phyloP scores from a whole-genome alignment of 225 moss, liverwort and hornwort genomes.

The Anthoceros angustus region DNA sequence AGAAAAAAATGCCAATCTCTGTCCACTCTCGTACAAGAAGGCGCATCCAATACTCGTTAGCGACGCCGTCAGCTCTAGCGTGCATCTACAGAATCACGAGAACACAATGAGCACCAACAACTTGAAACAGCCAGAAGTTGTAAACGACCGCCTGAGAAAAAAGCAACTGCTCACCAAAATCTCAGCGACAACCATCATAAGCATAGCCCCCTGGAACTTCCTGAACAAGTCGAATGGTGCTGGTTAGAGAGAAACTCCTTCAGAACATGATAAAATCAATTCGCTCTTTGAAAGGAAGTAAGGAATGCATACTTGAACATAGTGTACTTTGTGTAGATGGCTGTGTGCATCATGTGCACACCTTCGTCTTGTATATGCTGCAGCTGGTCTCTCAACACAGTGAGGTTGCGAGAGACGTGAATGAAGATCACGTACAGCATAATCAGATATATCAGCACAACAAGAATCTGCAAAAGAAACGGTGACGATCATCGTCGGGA shows the following conservation, averaged over 20 bases:
- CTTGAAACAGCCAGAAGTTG: not conserved
- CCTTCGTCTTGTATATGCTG: slow-evolving; percentile 75
- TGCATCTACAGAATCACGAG: slow-evolving; percentile 39
- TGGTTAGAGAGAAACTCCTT: not conserved
- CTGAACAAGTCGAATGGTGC: slow-evolving; percentile 19
- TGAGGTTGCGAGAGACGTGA: slow-evolving; percentile 49
- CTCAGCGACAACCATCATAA: slow-evolving; percentile 60
- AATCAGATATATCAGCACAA: slow-evolving; percentile 48
- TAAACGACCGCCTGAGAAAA: not conserved
- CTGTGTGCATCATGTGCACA: slow-evolving; percentile 71
- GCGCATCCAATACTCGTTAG: slow-evolving; percentile 73
- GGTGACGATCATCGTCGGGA: not conserved
- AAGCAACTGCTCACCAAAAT: slow-evolving; percentile 32
- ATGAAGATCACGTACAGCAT: slow-evolving; percentile 70
- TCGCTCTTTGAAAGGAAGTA: not conserved
- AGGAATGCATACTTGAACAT: slow-evolving; percentile 52
- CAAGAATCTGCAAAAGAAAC: slow-evolving; percentile 44
- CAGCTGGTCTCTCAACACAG: slow-evolving; percentile 52
- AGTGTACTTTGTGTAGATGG: slow-evolving; percentile 54
- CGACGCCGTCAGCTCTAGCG: slow-evolving; percentile 48
- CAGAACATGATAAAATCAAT: not conserved
- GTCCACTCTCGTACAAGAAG: slow-evolving; percentile 58
- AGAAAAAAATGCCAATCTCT: slow-evolving; percentile 53
- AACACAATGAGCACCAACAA: not conserved
- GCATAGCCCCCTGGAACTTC: slow-evolving; percentile 69